Conservation (phyloP, 768 basidiomycete genomes). For the Fomitopsis serialis region DNA sequence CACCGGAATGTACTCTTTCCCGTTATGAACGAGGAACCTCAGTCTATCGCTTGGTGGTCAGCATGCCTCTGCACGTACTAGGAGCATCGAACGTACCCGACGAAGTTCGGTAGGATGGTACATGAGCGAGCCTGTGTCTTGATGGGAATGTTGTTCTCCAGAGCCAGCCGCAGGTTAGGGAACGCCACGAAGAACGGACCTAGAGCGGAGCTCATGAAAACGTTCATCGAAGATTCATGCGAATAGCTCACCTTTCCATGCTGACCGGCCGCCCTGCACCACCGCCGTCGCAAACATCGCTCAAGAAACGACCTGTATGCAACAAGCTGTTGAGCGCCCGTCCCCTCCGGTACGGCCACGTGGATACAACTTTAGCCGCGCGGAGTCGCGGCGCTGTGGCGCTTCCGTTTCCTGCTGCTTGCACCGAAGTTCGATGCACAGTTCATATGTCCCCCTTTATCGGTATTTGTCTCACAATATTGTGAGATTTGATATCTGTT, state of each 20-base stretch:
- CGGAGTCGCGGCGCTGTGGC: no score
- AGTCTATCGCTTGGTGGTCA: slow-evolving; percentile 45
- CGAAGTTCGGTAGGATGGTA: slow-evolving; percentile 92
- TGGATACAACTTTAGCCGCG: no score
- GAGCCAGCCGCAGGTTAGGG: slow-evolving; percentile 77
- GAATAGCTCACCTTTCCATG: slow-evolving; percentile 65
- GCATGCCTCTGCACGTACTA: background rate
- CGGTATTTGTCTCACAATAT: no score
- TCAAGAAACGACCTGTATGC: background rate
- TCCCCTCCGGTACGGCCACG: no score
- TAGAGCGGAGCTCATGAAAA: slow-evolving; percentile 23
- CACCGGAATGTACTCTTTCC: slow-evolving; percentile 84
- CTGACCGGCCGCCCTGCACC: slow-evolving; percentile 65
- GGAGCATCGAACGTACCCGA: slow-evolving; percentile 58
- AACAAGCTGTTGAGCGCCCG: no score
- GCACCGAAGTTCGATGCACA: no score
- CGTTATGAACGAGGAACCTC: slow-evolving; percentile 91
- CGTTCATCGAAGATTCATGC: background rate
- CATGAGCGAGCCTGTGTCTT: slow-evolving; percentile 84
- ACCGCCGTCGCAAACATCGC: slow-evolving; percentile 60
- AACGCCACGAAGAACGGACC: slow-evolving; percentile 95
- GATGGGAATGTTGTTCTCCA: slow-evolving; percentile 79
- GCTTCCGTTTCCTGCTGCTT: no score
- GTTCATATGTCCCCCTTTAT: no score
- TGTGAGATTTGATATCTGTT: no score